Percentiles rank a stretch among this genome's conserved stretches.
Conservation (phyloP, 23 red algal species). For the Gracilariopsis chorda region DNA sequence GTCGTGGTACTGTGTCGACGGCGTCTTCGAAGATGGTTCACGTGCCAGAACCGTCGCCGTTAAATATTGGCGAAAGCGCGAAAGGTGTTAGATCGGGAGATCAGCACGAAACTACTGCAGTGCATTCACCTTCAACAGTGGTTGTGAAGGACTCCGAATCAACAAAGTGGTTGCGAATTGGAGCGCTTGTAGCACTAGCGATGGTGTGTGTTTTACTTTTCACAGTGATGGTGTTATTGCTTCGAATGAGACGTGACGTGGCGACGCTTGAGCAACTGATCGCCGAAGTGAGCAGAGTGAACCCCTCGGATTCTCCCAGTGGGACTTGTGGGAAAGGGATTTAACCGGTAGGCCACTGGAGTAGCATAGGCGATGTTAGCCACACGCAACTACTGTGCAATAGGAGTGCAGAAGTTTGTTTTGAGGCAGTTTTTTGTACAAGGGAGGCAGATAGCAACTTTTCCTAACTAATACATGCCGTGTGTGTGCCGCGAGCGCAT, state of each 20-base stretch:
- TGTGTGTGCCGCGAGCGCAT: too few relatives aligned
- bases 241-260: conserved; percentile 34
- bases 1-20: too few relatives aligned
- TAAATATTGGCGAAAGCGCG: background rate
- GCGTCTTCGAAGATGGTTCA: background rate
- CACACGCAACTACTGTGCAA: too few relatives aligned
- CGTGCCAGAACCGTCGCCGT: background rate
- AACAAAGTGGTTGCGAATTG: conserved; percentile 43
- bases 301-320: too few relatives aligned
- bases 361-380: too few relatives aligned
- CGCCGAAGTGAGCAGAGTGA: background rate
- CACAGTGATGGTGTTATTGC: conserved; percentile 33
- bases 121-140: background rate
- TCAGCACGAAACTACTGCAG: background rate
- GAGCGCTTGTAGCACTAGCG: background rate
- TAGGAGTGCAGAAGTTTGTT: too few relatives aligned
- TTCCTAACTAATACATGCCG: conserved; percentile 10
- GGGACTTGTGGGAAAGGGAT: background rate
- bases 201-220: conserved; percentile 21
- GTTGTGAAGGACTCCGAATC: conserved; percentile 32
- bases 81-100: background rate
- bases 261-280: conserved; percentile 13
- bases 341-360: too few relatives aligned
- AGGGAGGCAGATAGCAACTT: conserved; percentile 25
- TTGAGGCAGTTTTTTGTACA: conserved; percentile 8